Base-by-base conservation (phyloP, 495 filamentous ascomycete species). In the Corynascus novoguineensis region DNA sequence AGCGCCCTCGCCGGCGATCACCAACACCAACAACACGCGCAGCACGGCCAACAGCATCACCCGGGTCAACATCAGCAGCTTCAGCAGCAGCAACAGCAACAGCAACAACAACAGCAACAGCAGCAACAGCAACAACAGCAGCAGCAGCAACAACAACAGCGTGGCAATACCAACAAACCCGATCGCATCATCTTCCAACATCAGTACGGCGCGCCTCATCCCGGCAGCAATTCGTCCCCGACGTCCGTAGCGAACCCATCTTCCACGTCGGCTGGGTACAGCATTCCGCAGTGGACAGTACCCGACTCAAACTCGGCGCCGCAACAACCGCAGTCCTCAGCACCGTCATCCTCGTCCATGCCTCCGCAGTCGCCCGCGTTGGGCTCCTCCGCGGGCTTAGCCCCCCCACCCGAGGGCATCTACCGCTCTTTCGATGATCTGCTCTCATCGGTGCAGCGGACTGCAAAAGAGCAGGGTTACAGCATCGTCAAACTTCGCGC, bases 391-490 rank as follows among this genome's bases (percentile, higher is more conserved):
- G 50, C 44, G 4, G 57, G 68, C 37, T 60, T 79, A 15, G 68
- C 64, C n/a, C 75, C 76, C 17, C 76, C 76, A 40, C 73, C 74
- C 44, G 75, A 78, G 53, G 71, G 70, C 25, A 75, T 79, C 59
- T 79, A 71, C 53, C 55, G 63, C 17, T 69, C 62, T 49, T 78
- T 77, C 50, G 74, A 78, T 1, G 75, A 76, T 29, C 67, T 79
- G 15, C 70, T 78, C 17, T 56, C 53, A 7, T 60, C 73, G 3
- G 71, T 78, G 7, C 75, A 78, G 57, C 66, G 68, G 8, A 64
- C 69, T 0, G 75, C 75, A 0, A 79, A 77, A 61, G 75, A 78
- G 38, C 75, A 78, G 49, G 76, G 76, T 42, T 79, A 76, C 53
- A 70, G 71, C 21, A 67, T 79, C 3, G 76, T 79, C 35, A 79